Base-by-base conservation (phyloP, 2,329 filamentous ascomycete genomes). In the Diaporthe destruens region DNA sequence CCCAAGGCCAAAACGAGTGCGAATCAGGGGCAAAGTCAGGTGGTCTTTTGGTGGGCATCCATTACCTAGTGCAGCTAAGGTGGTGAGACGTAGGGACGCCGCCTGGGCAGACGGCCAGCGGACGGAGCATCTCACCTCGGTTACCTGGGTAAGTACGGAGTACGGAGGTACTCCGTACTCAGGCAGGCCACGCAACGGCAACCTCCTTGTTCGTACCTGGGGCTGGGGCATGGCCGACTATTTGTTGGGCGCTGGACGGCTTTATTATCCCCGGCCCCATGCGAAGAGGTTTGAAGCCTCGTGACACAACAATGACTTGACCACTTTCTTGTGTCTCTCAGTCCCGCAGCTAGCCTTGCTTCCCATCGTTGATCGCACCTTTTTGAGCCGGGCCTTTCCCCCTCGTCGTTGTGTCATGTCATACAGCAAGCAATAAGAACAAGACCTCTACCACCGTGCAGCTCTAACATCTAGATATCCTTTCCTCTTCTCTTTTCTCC, bases 301-400 rank as follows among this genome's bases (percentile, higher is more conserved):
- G 55, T 70, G 68, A 70, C 68, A 70, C 55, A 61, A 61, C 55
- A 61, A 70, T 61, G 68, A 70, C 68, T 70, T 66, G 47, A 25
- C 29, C 29, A 66, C 2, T 49, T 12, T 57, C 49, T 57, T 69
- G 34, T 69, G 49, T 36, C 25, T 53, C 61, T 53, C 61, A 65
- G 44, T 66, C n/a, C 18, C 32, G 18, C 59, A 14, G 23, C n/a
- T 12, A 49, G 32, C 47, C 63, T 54, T 61, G 39, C 49, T 55
- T 42, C 36, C 11, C 47, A 14, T 47, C 36, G 61, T 65, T 65
- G 61, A 65, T 65, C 49, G 61, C 44, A 23, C 53, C 39, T 36
- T 18, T 44, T 49, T 6, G 39, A 25, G 23, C 66, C 42, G 47
- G 53, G 55, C 29, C 29, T 29, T 5, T 29, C 54, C 54, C 54